phyloP scores from a whole-genome alignment of 1,284 basidiomycete species.

The Cyathus pygmaeus region DNA sequence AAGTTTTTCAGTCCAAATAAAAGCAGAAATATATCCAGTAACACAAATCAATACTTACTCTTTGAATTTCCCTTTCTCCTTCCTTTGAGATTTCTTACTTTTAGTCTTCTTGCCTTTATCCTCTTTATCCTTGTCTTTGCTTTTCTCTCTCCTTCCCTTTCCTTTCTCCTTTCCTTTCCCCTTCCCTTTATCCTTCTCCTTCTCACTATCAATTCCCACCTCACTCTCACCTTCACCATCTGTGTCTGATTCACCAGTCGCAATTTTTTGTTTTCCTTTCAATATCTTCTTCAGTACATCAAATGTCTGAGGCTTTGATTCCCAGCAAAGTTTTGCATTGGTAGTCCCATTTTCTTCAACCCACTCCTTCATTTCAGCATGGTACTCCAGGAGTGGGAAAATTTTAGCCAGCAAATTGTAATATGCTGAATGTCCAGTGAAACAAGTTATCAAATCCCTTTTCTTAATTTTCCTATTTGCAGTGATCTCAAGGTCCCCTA shows the following conservation, averaged over 20 bases:
- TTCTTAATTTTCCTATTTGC: neutral
- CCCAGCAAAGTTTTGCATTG: neutral
- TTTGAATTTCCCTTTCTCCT: neutral
- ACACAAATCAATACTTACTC: neutral
- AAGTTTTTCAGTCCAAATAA: no score
- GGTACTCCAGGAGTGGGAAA: neutral
- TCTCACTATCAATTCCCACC: neutral
- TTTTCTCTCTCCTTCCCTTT: no score
- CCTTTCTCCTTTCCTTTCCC: no score
- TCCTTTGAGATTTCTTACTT: neutral
- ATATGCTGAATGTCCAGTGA: neutral
- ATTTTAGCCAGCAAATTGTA: neutral
- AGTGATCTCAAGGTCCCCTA: neutral
- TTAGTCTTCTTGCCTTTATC: no score
- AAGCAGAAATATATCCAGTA: no score
- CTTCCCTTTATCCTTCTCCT: no score
- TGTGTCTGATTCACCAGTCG: neutral
- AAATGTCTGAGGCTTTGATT: neutral
- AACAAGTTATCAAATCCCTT: neutral
- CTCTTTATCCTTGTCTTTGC: no score
- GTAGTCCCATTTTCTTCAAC: neutral
- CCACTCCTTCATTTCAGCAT: neutral
- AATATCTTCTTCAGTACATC: neutral
- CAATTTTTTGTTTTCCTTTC: neutral
- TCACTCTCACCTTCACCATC: neutral